Percentiles rank a stretch among this genome's conserved stretches.
Evolutionary conservation across 1,139 yeast genomes (phyloP).

Genomic region (Hansenula lynferdii): DNA sequence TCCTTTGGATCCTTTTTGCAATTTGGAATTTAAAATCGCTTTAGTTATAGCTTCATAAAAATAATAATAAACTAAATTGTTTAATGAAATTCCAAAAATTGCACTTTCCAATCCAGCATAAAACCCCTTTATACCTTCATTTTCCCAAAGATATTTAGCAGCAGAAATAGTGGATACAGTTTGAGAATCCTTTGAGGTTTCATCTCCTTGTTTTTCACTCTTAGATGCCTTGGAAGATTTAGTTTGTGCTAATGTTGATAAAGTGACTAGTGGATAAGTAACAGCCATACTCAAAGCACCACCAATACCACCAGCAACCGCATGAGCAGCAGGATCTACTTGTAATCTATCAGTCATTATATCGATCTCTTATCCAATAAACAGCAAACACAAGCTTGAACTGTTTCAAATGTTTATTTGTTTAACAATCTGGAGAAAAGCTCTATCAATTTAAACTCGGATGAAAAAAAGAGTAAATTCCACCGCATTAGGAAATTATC

Average conservation of each 20-base stretch:
- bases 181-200: conserved; percentile 11
- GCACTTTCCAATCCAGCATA: conserved; percentile 90
- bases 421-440: too few species aligned
- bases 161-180: conserved; percentile 17
- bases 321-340: conserved; percentile 66
- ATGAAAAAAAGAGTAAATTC: neutral
- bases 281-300: conserved; percentile 81
- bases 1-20: conserved; percentile 7
- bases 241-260: conserved; percentile 83
- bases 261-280: conserved; percentile 80
- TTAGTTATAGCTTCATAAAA: conserved; percentile 74
- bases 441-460: too few species aligned
- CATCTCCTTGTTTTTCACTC: conserved; percentile 15
- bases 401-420: too few species aligned
- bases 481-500: neutral
- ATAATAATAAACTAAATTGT: conserved; percentile 87
- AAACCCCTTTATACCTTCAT: conserved; percentile 67
- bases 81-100: conserved; percentile 75
- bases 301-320: conserved; percentile 90
- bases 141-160: conserved; percentile 43
- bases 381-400: too few species aligned
- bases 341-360: conserved; percentile 21
- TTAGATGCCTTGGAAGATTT: conserved; percentile 42
- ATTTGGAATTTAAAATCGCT: conserved; percentile 36
- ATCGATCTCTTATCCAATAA: too few species aligned